Evolutionary conservation across 345 rosid genomes (phyloP).

Genomic region (Bruguiera parviflora): DNA sequence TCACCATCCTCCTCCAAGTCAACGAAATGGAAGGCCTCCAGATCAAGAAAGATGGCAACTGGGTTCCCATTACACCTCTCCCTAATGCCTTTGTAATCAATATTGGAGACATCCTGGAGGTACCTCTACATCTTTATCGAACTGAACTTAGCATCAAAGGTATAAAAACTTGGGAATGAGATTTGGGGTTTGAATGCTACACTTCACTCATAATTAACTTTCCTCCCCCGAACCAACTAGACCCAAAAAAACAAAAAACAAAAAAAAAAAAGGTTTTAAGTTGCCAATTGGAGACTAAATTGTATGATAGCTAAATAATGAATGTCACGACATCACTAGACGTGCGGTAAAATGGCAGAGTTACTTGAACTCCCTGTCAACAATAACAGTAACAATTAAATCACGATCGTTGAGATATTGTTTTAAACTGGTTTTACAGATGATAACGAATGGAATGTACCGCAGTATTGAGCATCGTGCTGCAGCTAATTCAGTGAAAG

Average conservation of each 20-base stretch:
- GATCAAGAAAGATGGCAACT: conserved; percentile 14
- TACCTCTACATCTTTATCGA: neutral
- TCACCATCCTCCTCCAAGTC: conserved; percentile 22
- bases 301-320: too few species aligned
- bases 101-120: conserved; percentile 19
- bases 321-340: too few species aligned
- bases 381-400: neutral
- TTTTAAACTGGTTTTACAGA: neutral
- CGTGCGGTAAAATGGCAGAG: too few species aligned
- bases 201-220: too few species aligned
- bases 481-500: neutral
- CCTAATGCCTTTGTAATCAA: conserved; percentile 24
- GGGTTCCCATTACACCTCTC: conserved; percentile 16
- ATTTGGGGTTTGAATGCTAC: too few species aligned
- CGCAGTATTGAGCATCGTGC: conserved; percentile 21
- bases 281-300: too few species aligned
- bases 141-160: neutral
- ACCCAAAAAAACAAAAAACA: too few species aligned
- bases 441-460: conserved; percentile 16
- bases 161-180: too few species aligned
- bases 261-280: too few species aligned
- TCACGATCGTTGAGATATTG: neutral
- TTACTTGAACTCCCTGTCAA: too few species aligned
- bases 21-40: conserved; percentile 21
- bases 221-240: too few species aligned